Evolutionary conservation across 768 basidiomycete genomes (phyloP).

Genomic region (Pisolithus albus): DNA sequence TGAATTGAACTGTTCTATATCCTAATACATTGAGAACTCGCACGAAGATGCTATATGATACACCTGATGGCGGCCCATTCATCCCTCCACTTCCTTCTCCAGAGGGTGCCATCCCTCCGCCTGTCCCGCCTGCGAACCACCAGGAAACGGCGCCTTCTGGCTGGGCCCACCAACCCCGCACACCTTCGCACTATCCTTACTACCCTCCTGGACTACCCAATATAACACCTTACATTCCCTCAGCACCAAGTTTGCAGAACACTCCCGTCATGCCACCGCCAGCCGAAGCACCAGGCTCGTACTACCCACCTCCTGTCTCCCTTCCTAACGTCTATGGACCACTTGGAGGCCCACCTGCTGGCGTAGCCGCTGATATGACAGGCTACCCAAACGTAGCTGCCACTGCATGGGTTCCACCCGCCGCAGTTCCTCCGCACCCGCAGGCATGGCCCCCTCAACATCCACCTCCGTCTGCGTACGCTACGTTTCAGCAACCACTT

Average conservation of each 20-base stretch:
- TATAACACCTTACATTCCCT: conserved; percentile 33
- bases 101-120: conserved; percentile 29
- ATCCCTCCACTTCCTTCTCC: conserved; percentile 34
- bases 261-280: conserved; percentile 17
- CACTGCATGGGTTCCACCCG: conserved; percentile 21
- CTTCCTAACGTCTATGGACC: conserved; percentile 21
- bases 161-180: conserved; percentile 31
- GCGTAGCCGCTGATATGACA: conserved; percentile 25
- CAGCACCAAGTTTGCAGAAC: conserved; percentile 20
- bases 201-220: conserved; percentile 36
- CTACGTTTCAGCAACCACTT: conserved; percentile 27
- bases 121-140: conserved; percentile 25
- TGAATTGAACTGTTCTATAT: conserved; percentile 16
- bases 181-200: conserved; percentile 31
- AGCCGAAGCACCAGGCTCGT: conserved; percentile 24
- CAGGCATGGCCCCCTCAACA: conserved; percentile 13
- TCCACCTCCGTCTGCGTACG: conserved; percentile 19
- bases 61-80: conserved; percentile 29
- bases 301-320: conserved; percentile 24
- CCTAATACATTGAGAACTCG: conserved; percentile 17
- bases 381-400: conserved; percentile 23
- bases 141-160: conserved; percentile 18
- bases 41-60: conserved; percentile 22
- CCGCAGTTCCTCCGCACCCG: conserved; percentile 16
- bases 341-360: conserved; percentile 1